phyloP scores from a whole-genome alignment of 208 protist genomes.

The Herpetomonas samuelpessoai region DNA sequence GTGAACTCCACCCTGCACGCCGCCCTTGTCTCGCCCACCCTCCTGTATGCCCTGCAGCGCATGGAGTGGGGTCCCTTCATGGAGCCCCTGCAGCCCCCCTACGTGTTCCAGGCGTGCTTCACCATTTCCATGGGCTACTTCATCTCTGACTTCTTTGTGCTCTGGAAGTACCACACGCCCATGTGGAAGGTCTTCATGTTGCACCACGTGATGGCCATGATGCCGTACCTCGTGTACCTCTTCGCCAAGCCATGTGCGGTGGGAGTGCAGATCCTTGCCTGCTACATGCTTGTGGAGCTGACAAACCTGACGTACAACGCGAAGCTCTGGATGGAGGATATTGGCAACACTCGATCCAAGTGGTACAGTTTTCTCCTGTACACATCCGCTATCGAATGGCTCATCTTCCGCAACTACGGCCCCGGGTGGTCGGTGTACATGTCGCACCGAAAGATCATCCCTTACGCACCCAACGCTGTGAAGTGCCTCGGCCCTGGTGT shows the following conservation, averaged over 20 bases:
- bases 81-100: slow-evolving; percentile 27
- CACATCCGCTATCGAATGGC: slow-evolving; percentile 25
- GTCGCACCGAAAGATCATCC: slow-evolving; percentile 26
- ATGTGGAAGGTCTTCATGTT: slow-evolving; percentile 33
- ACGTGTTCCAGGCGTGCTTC: slow-evolving; percentile 26
- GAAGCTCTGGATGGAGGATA: slow-evolving; percentile 33
- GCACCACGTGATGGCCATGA: slow-evolving; percentile 37
- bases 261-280: slow-evolving; percentile 37
- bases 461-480: slow-evolving; percentile 1
- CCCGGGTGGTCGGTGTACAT: slow-evolving; percentile 27
- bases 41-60: slow-evolving; percentile 28
- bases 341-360: slow-evolving; percentile 9
- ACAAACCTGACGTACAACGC: slow-evolving; percentile 43
- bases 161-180: slow-evolving; percentile 27
- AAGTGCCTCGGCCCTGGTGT: slow-evolving; percentile 30
- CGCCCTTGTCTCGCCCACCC: slow-evolving; percentile 26
- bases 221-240: slow-evolving; percentile 48
- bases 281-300: slow-evolving; percentile 53
- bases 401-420: slow-evolving; percentile 42
- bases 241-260: slow-evolving; percentile 27
- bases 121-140: slow-evolving; percentile 47
- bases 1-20: slow-evolving; percentile 40
- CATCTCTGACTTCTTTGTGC: slow-evolving; percentile 26
- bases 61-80: slow-evolving; percentile 35
- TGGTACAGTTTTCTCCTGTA: slow-evolving; percentile 29